A percentile compares a stretch with the other conserved stretches of the same genome.
Evolutionary conservation across 73 alveolate species (phyloP).

Genomic region (Tetrahymena borealis): DNA sequence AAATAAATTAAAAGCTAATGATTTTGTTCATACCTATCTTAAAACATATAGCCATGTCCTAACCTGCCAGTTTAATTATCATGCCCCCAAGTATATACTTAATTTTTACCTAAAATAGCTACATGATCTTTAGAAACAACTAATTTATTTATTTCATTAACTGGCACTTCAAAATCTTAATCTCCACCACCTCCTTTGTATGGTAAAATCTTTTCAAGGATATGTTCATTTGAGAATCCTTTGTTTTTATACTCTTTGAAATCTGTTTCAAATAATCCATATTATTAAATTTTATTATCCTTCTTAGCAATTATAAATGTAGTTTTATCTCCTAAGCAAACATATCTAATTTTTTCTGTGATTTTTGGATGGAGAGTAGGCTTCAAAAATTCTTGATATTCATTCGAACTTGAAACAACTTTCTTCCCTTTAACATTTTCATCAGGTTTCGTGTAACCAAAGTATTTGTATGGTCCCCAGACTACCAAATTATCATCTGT

Average conservation of each 20-base stretch:
- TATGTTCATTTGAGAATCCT: neutral
- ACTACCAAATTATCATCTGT: conserved; percentile 27
- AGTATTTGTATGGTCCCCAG: conserved; percentile 29
- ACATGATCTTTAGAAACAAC: conserved; percentile 17
- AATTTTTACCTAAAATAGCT: neutral
- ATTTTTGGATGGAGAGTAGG: conserved; percentile 12
- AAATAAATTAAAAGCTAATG: neutral
- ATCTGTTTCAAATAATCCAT: conserved; percentile 21
- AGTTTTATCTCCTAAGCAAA: conserved; percentile 15
- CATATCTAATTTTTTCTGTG: neutral
- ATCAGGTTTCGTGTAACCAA: conserved; percentile 34
- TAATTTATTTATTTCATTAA: conserved; percentile 12
- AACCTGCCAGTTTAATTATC: conserved; percentile 44
- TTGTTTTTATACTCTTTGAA: conserved; percentile 6
- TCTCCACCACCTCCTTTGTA: neutral
- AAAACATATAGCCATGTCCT: conserved; percentile 41
- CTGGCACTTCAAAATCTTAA: neutral
- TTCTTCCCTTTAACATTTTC: conserved; percentile 12
- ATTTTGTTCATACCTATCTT: neutral
- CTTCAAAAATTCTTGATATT: conserved; percentile 10
- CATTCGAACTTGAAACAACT: neutral
- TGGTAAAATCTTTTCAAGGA: conserved; percentile 4
- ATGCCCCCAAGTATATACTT: conserved; percentile 35
- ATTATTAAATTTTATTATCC: neutral
- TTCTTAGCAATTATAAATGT: conserved; percentile 17